Percentiles rank a stretch among this genome's conserved stretches.
Evolutionary conservation across 352 stramenopile genomes (phyloP).

Genomic region (Globisporangium nunn): DNA sequence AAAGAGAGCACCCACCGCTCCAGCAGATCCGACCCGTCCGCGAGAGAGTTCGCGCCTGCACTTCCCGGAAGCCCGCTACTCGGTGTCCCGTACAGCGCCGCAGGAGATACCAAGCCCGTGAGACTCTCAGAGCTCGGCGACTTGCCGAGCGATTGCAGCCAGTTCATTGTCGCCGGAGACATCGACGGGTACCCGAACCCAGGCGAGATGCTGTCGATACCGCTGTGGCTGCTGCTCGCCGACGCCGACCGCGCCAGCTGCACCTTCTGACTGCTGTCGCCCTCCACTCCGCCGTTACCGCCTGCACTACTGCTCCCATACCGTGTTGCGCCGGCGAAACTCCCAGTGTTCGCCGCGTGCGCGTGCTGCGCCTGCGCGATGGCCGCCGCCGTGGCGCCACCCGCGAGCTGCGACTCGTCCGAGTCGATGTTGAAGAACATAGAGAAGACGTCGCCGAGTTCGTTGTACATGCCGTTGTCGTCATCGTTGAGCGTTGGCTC

Average conservation of each 20-base stretch:
- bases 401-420: conserved; percentile 14
- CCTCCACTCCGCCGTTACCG: conserved; percentile 2
- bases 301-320: conserved; percentile 1
- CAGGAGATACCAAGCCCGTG: conserved; percentile 49
- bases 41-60: conserved; percentile 8
- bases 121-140: conserved; percentile 60
- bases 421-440: conserved; percentile 69
- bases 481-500: conserved; percentile 34
- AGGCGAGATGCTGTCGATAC: conserved; percentile 49
- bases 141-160: conserved; percentile 68
- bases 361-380: conserved; percentile 7
- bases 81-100: conserved; percentile 26
- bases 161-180: conserved; percentile 71
- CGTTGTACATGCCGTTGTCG: conserved; percentile 49
- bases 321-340: conserved; percentile 8
- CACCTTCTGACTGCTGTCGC: conserved; percentile 21
- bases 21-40: conserved; percentile 14
- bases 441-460: conserved; percentile 65
- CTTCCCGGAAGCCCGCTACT: conserved; percentile 9
- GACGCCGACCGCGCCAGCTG: conserved; percentile 46
- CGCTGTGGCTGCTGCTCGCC: conserved; percentile 27
- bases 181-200: conserved; percentile 51
- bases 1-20: conserved; percentile 17
- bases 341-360: conserved; percentile 1
- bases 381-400: background rate